Evolutionary conservation across 768 basidiomycete species (phyloP).

Genomic region (Thelephora aurantiotincta): DNA sequence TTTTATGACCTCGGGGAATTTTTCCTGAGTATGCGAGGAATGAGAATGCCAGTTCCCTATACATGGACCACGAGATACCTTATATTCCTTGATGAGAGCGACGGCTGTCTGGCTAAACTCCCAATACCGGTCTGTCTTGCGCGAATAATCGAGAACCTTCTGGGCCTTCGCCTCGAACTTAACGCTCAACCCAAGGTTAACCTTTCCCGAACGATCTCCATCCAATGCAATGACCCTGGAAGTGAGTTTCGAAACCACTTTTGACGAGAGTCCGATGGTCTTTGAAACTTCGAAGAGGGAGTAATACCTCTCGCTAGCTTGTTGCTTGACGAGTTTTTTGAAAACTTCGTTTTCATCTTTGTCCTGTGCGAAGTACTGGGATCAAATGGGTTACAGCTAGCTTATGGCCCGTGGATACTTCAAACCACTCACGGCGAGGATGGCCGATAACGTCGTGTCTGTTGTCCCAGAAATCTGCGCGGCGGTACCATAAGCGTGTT

Average conservation of each 20-base stretch:
- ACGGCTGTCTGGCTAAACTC: constrained; percentile 87
- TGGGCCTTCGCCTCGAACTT: constrained; percentile 92
- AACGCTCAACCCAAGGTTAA: constrained; percentile 84
- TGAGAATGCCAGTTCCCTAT: neutral
- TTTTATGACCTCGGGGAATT: constrained; percentile 75
- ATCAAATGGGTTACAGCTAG: neutral
- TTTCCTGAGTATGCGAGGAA: constrained; percentile 25
- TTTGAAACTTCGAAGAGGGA: constrained; percentile 73
- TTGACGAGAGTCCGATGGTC: constrained; percentile 56
- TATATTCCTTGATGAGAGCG: constrained; percentile 72
- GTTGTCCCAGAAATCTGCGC: constrained; percentile 74
- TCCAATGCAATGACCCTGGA: constrained; percentile 86
- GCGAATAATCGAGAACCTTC: constrained; percentile 88
- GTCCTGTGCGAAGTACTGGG: constrained; percentile 80
- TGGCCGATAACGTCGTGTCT: constrained; percentile 58
- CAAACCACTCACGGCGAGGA: constrained; percentile 56
- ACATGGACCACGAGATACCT: constrained; percentile 26
- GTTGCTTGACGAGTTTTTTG: constrained; percentile 43
- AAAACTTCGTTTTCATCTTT: constrained; percentile 67
- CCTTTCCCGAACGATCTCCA: constrained; percentile 53
- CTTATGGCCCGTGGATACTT: neutral
- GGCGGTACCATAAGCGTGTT: constrained; percentile 90
- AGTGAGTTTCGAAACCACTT: constrained; percentile 80
- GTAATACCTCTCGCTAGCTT: constrained; percentile 44
- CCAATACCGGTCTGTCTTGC: constrained; percentile 76